Evolutionary conservation across 164 flowering plant genomes (phyloP).

Genomic region (Vitis amurensis): DNA sequence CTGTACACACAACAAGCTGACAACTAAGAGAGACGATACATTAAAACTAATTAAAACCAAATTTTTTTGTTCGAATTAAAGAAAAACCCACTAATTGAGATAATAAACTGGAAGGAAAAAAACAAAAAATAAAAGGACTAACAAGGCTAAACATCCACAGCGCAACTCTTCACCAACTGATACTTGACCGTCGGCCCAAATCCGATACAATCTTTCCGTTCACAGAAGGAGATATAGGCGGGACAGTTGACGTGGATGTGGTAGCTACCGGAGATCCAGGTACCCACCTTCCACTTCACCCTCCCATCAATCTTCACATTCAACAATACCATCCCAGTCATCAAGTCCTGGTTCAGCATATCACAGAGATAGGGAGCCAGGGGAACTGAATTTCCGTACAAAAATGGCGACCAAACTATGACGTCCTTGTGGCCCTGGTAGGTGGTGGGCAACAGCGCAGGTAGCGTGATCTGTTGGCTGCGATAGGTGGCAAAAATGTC

Average conservation of each 20-base stretch:
- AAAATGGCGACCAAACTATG: constrained; percentile 34
- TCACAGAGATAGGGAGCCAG: constrained; percentile 22
- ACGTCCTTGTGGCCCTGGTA: constrained; percentile 34
- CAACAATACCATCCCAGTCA: constrained; percentile 25
- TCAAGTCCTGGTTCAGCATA: constrained; percentile 23
- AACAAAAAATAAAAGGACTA: not conserved
- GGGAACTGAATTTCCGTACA: constrained; percentile 30
- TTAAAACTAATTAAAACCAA: no score
- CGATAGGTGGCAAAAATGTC: constrained; percentile 33
- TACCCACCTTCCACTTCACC: constrained; percentile 33
- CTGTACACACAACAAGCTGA: no score
- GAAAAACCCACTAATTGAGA: no score
- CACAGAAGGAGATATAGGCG: constrained; percentile 24
- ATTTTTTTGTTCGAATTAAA: no score
- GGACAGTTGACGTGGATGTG: constrained; percentile 32
- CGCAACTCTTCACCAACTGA: constrained; percentile 28
- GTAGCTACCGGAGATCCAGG: constrained; percentile 26
- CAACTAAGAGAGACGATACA: no score
- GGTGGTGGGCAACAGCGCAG: constrained; percentile 18
- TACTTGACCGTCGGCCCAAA: constrained; percentile 23
- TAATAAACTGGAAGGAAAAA: not conserved
- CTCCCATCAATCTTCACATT: constrained; percentile 24
- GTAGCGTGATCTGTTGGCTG: constrained; percentile 29
- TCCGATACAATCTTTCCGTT: not conserved
- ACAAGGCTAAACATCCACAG: constrained; percentile 20